Evolutionary conservation across 2,329 filamentous ascomycete genomes (phyloP), one percentile per base, ranked within the genome.

Genomic region (Neonectria coccinea): DNA sequence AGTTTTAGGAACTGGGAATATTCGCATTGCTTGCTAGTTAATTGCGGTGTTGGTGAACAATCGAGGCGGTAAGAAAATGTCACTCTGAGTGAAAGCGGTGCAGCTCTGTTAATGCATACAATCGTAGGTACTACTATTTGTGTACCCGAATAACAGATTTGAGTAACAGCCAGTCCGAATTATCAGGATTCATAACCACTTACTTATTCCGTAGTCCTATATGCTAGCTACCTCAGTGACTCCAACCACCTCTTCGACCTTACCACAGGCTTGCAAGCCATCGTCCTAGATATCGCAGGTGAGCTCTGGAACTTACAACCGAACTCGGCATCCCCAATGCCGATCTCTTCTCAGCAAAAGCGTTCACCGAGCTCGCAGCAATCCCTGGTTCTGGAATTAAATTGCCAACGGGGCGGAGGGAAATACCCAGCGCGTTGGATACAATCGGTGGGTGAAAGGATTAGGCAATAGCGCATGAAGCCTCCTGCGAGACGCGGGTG

Each of bases 321-420:
- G 47, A 20, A 29, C 3, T 16, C 27, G n/a, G n/a, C 4, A 31
- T 11, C 8, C 9, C 11, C 6, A 20, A 11, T 47, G 8, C 39
- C 18, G 14, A 12, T 11, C 25, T 29, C 14, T 11, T 10, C 10
- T 22, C 20, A 41, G 12, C 16, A 9, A 11, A 48, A 16, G 31
- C 51, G 20, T 42, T 47, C 22, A 36, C 42, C 51, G 31, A 51
- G 41, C 31, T 42, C 31, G 51, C n/a, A 45, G 57, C 12, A 29
- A 20, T 29, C 48, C 31, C 57, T 31, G 22, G 50, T 20, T 22
- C 29, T 14, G 20, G 18, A 41, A 20, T 14, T 10, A 33, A 14
- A 51, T 10, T 6, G 18, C 11, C 10, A 51, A 51, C 9, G 10
- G 33, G n/a, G 45, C 33, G 22, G 41, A 9, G n/a, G 4, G 9